Conservation (phyloP, 805 yeast genomes). For the Wickerhamiella australiensis region DNA sequence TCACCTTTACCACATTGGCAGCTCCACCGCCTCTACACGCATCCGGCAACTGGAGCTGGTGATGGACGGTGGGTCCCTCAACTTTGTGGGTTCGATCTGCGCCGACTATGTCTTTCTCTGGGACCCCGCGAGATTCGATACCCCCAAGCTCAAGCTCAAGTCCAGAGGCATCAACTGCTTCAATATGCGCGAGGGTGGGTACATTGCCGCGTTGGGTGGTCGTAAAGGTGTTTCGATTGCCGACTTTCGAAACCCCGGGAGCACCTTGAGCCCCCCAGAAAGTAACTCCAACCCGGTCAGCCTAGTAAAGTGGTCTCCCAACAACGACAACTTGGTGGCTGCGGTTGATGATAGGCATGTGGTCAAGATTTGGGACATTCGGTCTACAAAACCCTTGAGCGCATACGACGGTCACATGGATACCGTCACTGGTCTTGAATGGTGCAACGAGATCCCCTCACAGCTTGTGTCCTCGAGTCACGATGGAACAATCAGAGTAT, state of each 20-base stretch:
- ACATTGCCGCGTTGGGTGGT: slow-evolving; percentile 45
- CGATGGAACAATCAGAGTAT: slow-evolving; percentile 57
- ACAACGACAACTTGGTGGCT: slow-evolving; percentile 49
- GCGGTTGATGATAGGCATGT: slow-evolving; percentile 43
- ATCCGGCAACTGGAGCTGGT: slow-evolving; percentile 32
- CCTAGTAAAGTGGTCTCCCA: slow-evolving; percentile 50
- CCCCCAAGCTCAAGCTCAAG: slow-evolving; percentile 45
- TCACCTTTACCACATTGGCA: slow-evolving; percentile 52
- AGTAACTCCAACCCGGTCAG: slow-evolving; percentile 30
- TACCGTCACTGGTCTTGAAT: slow-evolving; percentile 44
- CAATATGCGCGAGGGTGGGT: slow-evolving; percentile 37
- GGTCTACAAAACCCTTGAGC: slow-evolving; percentile 44
- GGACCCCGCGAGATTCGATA: slow-evolving; percentile 51
- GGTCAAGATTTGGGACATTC: slow-evolving; percentile 63
- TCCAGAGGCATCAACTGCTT: slow-evolving; percentile 40
- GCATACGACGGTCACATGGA: slow-evolving; percentile 45
- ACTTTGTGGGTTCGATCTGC: slow-evolving; percentile 49
- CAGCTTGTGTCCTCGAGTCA: slow-evolving; percentile 48
- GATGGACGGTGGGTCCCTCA: slow-evolving; percentile 34
- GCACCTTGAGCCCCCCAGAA: slow-evolving; percentile 36
- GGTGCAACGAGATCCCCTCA: slow-evolving; percentile 37
- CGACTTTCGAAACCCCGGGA: slow-evolving; percentile 48
- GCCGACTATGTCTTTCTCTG: slow-evolving; percentile 63
- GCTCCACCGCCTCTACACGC: slow-evolving; percentile 22
- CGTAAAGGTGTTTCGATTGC: slow-evolving; percentile 60